Evolutionary conservation across 192 early-diverging fungal species (phyloP).

Genomic region (Endogone sp.): DNA sequence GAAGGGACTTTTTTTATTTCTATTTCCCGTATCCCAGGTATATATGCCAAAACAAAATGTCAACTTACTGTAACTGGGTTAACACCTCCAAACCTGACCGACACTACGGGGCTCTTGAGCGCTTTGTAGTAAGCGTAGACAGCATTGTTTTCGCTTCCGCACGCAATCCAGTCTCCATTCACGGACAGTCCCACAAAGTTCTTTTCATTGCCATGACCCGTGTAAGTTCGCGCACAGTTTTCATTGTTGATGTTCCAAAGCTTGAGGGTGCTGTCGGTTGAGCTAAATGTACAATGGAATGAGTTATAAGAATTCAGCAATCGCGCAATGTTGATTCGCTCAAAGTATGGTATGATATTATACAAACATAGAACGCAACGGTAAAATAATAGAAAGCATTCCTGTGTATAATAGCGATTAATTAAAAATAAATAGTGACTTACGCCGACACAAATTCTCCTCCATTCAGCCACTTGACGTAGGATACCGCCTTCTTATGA

Average conservation of each 20-base stretch:
- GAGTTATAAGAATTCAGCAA: conserved; percentile 1
- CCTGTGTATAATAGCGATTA: too few species aligned
- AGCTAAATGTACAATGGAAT: conserved; percentile 30
- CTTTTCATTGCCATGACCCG: conserved; percentile 89
- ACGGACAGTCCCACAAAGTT: conserved; percentile 95
- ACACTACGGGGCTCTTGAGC: conserved; percentile 69
- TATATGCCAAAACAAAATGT: conserved; percentile 21
- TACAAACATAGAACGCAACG: too few species aligned
- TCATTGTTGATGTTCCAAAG: conserved; percentile 65
- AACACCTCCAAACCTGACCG: conserved; percentile 72
- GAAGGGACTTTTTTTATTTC: too few species aligned
- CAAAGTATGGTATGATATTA: conserved; percentile 9
- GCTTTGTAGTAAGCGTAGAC: conserved; percentile 81
- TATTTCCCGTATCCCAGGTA: conserved; percentile 6
- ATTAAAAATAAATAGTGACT: not conserved
- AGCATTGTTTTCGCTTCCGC: conserved; percentile 92
- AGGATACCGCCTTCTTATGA: conserved; percentile 92
- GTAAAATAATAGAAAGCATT: too few species aligned
- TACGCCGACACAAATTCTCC: conserved; percentile 80
- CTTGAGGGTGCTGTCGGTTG: conserved; percentile 89
- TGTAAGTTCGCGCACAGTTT: conserved; percentile 65
- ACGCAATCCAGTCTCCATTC: conserved; percentile 82
- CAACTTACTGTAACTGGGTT: conserved; percentile 63
- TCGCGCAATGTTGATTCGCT: not conserved
- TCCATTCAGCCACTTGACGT: conserved; percentile 79